Conservation (phyloP, 768 basidiomycete genomes). For the Hysterangium stoloniferum region DNA sequence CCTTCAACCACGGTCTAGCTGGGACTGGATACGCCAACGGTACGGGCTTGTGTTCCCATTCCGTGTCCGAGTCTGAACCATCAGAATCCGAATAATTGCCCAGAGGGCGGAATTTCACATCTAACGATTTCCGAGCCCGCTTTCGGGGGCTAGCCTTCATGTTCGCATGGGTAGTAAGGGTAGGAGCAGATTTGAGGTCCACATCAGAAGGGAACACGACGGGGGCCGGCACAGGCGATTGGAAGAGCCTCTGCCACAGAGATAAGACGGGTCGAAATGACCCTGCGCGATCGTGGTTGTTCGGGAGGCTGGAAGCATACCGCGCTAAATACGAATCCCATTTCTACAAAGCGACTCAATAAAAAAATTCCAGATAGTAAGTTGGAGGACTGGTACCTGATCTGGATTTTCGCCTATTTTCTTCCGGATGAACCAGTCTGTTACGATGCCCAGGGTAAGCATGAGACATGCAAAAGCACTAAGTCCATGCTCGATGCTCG, state of each 20-base stretch:
- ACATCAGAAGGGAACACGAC: constrained; percentile 23
- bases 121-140: constrained; percentile 1
- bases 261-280: constrained; percentile 46
- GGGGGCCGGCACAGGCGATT: constrained; percentile 6
- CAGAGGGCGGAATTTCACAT: constrained; percentile 13
- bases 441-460: constrained; percentile 34
- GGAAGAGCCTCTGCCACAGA: constrained; percentile 46
- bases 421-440: constrained; percentile 48
- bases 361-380: too few species aligned
- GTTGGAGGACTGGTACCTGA: constrained; percentile 32
- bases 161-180: background rate
- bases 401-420: constrained; percentile 64
- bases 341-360: constrained; percentile 34
- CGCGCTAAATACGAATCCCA: constrained; percentile 62
- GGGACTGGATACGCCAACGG: background rate
- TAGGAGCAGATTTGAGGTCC: constrained; percentile 15
- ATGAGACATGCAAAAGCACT: constrained; percentile 51
- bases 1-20: constrained; percentile 4
- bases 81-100: constrained; percentile 10
- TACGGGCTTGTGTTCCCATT: constrained; percentile 5
- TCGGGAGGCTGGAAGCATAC: constrained; percentile 47
- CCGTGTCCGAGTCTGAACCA: constrained; percentile 8
- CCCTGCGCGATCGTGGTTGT: constrained; percentile 40
- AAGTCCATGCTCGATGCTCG: constrained; percentile 46
- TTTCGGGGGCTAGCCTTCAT: background rate